phyloP scores from a whole-genome alignment of 257 asterid genomes.

The Orobanche coerulescens region DNA sequence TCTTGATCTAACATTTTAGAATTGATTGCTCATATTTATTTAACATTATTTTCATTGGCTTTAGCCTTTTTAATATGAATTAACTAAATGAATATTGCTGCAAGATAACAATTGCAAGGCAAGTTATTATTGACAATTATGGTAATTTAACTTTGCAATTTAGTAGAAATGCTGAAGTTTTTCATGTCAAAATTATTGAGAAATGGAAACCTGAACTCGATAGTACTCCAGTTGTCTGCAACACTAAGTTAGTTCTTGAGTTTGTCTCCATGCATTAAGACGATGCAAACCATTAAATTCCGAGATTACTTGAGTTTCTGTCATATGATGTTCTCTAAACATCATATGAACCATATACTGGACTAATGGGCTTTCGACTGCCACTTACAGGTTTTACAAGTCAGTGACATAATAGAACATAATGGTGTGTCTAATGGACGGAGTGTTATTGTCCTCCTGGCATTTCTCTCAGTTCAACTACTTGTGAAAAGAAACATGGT shows the following conservation, averaged over 20 bases:
- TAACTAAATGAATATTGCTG: not conserved
- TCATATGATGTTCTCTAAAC: not conserved
- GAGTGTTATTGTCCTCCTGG: conserved; percentile 82
- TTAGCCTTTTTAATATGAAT: not conserved
- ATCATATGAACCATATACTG: conserved; percentile 12
- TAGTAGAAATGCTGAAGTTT: conserved; percentile 3
- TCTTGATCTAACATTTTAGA: not conserved
- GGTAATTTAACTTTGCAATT: not conserved
- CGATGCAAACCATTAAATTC: not conserved
- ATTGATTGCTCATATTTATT: not conserved
- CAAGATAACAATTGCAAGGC: not conserved
- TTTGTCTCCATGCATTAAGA: not conserved
- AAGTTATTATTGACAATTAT: not conserved
- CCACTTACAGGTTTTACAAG: conserved; percentile 77
- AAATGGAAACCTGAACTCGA: not conserved
- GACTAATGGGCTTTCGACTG: conserved; percentile 25
- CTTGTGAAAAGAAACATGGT: conserved; percentile 89
- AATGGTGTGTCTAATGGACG: conserved; percentile 83
- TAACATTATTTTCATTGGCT: not conserved
- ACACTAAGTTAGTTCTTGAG: not conserved
- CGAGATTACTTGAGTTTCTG: not conserved
- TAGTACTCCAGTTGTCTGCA: conserved; percentile 1
- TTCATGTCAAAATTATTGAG: conserved; percentile 5
- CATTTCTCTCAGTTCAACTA: conserved; percentile 83
- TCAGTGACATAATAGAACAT: conserved; percentile 87